Conservation (phyloP, 2,329 filamentous ascomycete genomes). For the Aspergillus carbonarius region DNA sequence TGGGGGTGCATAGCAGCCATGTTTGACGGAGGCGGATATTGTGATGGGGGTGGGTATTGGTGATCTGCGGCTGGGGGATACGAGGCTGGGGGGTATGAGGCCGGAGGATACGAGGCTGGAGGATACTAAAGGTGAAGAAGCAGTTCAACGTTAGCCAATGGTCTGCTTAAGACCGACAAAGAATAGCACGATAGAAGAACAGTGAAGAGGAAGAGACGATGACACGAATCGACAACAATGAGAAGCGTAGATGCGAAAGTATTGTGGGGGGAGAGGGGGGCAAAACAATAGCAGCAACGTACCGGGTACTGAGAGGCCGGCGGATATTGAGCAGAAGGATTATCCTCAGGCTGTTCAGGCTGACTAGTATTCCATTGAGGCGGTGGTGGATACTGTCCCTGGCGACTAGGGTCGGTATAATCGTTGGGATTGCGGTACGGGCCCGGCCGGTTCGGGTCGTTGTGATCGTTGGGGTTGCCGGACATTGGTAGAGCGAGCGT, state of each 20-base stretch:
- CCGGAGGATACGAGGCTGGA: constrained; percentile 33
- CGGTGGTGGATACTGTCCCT: constrained; percentile 46
- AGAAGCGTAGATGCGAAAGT: background rate
- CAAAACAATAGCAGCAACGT: constrained; percentile 21
- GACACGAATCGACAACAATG: background rate
- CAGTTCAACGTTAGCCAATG: background rate
- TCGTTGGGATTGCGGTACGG: constrained; percentile 46
- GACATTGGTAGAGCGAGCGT: constrained; percentile 39
- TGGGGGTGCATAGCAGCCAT: constrained; percentile 46
- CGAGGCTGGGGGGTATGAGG: constrained; percentile 18
- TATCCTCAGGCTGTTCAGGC: constrained; percentile 40
- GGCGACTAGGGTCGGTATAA: constrained; percentile 43
- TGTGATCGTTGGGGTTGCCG: constrained; percentile 41
- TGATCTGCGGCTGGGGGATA: constrained; percentile 33
- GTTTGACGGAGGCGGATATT: constrained; percentile 37
- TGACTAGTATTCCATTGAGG: constrained; percentile 42
- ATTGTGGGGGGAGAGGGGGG: no score
- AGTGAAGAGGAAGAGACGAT: background rate
- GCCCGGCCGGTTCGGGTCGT: constrained; percentile 46
- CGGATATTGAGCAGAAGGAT: constrained; percentile 37
- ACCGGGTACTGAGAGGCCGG: constrained; percentile 38
- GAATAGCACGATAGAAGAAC: background rate
- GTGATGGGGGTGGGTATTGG: constrained; percentile 34
- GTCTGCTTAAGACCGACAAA: background rate
- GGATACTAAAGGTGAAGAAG: constrained; percentile 27